phyloP scores from a whole-genome alignment of 2,329 filamentous ascomycete genomes.

The Monosporascus sp. region DNA sequence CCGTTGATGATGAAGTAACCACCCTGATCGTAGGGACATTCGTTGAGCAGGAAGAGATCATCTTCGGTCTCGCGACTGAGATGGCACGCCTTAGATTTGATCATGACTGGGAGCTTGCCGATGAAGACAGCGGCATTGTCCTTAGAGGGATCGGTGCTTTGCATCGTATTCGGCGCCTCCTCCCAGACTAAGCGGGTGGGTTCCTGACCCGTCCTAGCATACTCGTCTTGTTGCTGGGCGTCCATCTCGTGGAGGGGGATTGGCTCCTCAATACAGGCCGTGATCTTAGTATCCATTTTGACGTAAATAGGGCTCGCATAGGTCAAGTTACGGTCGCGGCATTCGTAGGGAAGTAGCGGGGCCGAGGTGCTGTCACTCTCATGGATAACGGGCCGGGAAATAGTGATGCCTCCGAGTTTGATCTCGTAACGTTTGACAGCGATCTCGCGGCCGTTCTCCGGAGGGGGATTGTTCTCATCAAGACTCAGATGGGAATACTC shows the following conservation, averaged over 20 bases:
- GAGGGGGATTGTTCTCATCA: conserved; percentile 79
- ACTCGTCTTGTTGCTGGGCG: conserved; percentile 53
- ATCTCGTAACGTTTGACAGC: conserved; percentile 90
- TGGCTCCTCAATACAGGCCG: conserved; percentile 72
- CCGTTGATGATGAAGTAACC: conserved; percentile 99
- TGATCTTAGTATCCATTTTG: conserved; percentile 78
- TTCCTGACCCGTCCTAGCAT: conserved; percentile 48
- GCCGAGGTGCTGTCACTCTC: conserved; percentile 88
- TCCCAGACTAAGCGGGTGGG: conserved; percentile 58
- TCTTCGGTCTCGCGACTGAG: conserved; percentile 78
- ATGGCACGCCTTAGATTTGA: conserved; percentile 94
- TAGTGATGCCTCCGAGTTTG: conserved; percentile 84
- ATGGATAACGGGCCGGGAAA: conserved; percentile 84
- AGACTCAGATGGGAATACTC: conserved; percentile 90
- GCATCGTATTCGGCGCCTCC: conserved; percentile 48
- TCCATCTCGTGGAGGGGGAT: conserved; percentile 64
- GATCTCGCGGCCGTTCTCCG: conserved; percentile 68
- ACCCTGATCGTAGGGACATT: conserved; percentile 96
- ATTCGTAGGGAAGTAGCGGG: conserved; percentile 87
- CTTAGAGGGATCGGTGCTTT: conserved; percentile 47
- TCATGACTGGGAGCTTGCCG: conserved; percentile 94
- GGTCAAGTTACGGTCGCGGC: conserved; percentile 89
- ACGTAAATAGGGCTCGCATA: conserved; percentile 91
- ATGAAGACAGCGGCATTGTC: conserved; percentile 74
- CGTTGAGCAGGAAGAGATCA: conserved; percentile 83